Base-by-base conservation (phyloP, 2,329 filamentous ascomycete species). In the Alternaria longipes region DNA sequence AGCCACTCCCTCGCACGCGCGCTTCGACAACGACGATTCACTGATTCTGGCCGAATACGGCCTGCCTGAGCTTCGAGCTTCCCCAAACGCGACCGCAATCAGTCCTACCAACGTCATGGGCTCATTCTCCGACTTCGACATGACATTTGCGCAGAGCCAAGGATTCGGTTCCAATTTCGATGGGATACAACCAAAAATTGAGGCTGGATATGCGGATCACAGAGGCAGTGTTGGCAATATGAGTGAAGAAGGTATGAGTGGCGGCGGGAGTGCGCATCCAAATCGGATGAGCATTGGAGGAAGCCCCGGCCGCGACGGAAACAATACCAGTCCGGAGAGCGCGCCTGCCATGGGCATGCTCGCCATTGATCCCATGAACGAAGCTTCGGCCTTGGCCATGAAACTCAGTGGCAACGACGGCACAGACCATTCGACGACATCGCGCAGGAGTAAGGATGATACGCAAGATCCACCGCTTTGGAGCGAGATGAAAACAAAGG, bases 401-500 rank as follows among this genome's bases (percentile, higher is more conserved):
- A 73, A 72, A 53, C 47, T 75, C 40, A 72, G 72, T 44, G 71
- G 67, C 20, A 71, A 69, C 45, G 74, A 77, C 18, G 68, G 66
- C 58, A 63, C 61, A 14, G 71, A 73, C 49, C 64, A 66, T 28
- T 69, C 66, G 7, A 61, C 67, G 22, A 67, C 67, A 16, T 67
- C 68, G 22, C 70, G 68, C 55, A 66, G 68, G 58, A 69, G 73
- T 61, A 77, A 74, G 42, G 75, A 78, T 28, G 71, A 70, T 24
- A 66, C 71, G 7, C 68, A 67, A 16, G 78, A 78, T 14, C 69
- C 73, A 11, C 83, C 83, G 24, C 67, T 83, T 14, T 85, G 83
- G 83, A 83, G 78, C 64, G 83, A 85, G 70, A 78, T 85, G 73
- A 85, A 84, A 75, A 85, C 83, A 5, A 85, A 85, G 74, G 95